Evolutionary conservation across 108 stramenopile species (phyloP), one percentile per base, ranked within the genome.

Genomic region (Skeletonema menzelii): DNA sequence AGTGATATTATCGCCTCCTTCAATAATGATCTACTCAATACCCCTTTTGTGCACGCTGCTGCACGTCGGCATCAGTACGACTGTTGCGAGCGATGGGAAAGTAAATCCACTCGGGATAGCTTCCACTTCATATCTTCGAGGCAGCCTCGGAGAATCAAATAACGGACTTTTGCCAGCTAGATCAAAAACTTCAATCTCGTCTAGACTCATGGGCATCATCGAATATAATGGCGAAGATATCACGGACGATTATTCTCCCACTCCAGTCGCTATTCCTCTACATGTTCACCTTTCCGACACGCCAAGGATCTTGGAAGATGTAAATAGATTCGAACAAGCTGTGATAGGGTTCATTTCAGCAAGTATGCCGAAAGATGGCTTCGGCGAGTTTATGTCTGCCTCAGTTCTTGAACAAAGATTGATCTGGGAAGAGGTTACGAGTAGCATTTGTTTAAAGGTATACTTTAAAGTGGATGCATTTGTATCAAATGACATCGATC

Each of bases 381-480:
- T 15, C 4, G 49, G 22, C 22, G 4, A 17, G 20, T 46, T 46
- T 46, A 46, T 12, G 17, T 46, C 44, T 2, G 44, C 44, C 44
- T n/a, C n/a, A 3, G 22, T 53, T 3, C 8, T 53, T 22, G 49
- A 53, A 24, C 49, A 53, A n/a, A 22, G 19, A 53, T 53, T 53
- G 49, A 53, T n/a, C 5, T 53, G 49, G 49, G 49, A 22, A 20
- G 60, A 63, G 7, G 62, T 42, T 8, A 38, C 19, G 27, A 31
- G 19, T 38, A 34, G 15, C 7, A 34, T 20, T 24, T 47, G 65
- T 4, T n/a, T 47, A 28, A 24, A 66, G 12, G 30, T 66, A 20
- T 14, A 66, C 65, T 66, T 49, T 19, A 12, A 66, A 27, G 46
- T 49, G 3, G 46, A 66, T 49, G 27, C 46, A 8, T 47, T 24